These are phyloP conservation scores for Penicillium riverlandense DNA, from an alignment of 495 filamentous ascomycete genomes.

Conservation along the genomic window DNA sequence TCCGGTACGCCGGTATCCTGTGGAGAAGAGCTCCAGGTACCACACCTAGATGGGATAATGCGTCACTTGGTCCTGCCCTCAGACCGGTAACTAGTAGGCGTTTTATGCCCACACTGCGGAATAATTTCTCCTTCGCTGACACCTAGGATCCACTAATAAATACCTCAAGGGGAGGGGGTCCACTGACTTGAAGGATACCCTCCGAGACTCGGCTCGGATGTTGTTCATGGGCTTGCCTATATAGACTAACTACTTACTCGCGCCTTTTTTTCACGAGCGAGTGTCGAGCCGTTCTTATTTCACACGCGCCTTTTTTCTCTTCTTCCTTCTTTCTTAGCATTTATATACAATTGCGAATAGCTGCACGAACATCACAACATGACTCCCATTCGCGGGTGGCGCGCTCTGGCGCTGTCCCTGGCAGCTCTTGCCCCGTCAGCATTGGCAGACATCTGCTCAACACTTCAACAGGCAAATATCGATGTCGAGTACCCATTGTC, in stretches of 20 bases:
- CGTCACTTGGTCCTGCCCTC: background rate
- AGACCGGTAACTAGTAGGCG: background rate
- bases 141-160: background rate
- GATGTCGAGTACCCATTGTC: constrained; percentile 21
- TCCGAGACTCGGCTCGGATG: background rate
- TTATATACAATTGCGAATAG: background rate
- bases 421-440: constrained; percentile 12
- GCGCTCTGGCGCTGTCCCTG: constrained; percentile 11
- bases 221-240: background rate
- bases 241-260: constrained; percentile 3
- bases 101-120: background rate
- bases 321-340: background rate
- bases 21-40: background rate
- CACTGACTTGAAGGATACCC: constrained; percentile 5
- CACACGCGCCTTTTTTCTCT: background rate
- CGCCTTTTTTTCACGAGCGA: background rate
- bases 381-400: constrained; percentile 13
- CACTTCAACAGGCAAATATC: constrained; percentile 21
- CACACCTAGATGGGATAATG: background rate
- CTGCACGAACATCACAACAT: constrained; percentile 5
- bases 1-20: too few relatives aligned
- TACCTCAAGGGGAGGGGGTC: background rate
- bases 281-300: background rate
- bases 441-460: constrained; percentile 30
- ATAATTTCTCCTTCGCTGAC: background rate